Evolutionary conservation across 208 protist species (phyloP).

Genomic region (Sergeia podlipaevii): DNA sequence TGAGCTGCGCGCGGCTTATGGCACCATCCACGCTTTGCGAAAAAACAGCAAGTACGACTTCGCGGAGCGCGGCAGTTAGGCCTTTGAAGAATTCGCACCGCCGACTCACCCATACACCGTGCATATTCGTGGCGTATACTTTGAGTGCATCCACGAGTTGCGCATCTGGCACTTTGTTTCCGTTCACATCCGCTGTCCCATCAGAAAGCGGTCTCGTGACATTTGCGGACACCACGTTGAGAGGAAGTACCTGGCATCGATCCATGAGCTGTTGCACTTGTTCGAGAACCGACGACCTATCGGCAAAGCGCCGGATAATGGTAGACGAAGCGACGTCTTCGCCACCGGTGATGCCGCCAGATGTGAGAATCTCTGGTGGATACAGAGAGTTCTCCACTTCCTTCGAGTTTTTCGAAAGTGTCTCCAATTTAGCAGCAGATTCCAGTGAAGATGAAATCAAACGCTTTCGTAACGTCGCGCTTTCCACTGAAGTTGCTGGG

Average conservation of each 20-base stretch:
- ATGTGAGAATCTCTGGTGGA: slow-evolving; percentile 69
- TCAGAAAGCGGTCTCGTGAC: not conserved
- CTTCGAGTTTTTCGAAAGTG: not conserved
- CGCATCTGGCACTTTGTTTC: slow-evolving; percentile 17
- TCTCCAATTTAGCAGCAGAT: not conserved
- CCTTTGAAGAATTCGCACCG: slow-evolving; percentile 50
- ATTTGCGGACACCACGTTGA: slow-evolving; percentile 16
- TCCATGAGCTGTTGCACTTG: slow-evolving; percentile 52
- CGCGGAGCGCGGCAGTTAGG: slow-evolving; percentile 61
- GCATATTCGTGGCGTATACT: slow-evolving; percentile 58
- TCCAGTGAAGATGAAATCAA: slow-evolving; percentile 42
- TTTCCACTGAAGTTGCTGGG: slow-evolving; percentile 43
- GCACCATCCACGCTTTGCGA: slow-evolving; percentile 53
- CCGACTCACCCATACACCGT: slow-evolving; percentile 82
- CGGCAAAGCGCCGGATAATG: slow-evolving; percentile 66
- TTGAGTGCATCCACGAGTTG: slow-evolving; percentile 50
- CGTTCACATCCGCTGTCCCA: slow-evolving; percentile 7
- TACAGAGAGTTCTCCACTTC: slow-evolving; percentile 67
- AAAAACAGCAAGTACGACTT: slow-evolving; percentile 62
- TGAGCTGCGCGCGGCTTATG: slow-evolving; percentile 52
- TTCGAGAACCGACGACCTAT: slow-evolving; percentile 32
- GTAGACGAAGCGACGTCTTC: slow-evolving; percentile 31
- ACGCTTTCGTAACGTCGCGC: slow-evolving; percentile 34
- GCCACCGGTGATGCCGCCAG: slow-evolving; percentile 70
- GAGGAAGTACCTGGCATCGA: slow-evolving; percentile 62